Percentiles rank a stretch among this genome's conserved stretches.
Conservation (phyloP, 192 early-diverging fungal genomes). For the Podila horticola region DNA sequence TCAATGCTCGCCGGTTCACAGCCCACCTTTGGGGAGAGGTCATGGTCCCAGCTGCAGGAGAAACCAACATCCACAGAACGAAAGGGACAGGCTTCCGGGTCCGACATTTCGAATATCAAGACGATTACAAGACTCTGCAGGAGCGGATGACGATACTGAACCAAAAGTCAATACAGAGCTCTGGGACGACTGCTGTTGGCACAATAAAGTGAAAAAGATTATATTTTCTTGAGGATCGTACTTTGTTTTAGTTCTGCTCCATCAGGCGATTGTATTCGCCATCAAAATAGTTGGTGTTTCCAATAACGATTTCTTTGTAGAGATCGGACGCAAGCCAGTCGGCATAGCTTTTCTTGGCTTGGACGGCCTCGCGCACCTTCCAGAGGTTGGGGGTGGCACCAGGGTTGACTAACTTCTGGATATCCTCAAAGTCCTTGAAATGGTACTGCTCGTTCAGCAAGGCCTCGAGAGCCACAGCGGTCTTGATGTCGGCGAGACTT, state of each 20-base stretch:
- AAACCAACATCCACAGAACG: constrained; percentile 8
- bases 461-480: constrained; percentile 4
- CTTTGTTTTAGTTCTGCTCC: no score
- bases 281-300: constrained; percentile 3
- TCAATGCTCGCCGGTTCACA: constrained; percentile 39
- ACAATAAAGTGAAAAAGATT: no score
- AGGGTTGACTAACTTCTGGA: not conserved
- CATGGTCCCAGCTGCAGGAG: constrained; percentile 36
- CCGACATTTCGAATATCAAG: constrained; percentile 15
- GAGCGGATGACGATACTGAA: not conserved
- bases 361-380: constrained; percentile 13
- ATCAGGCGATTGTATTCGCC: constrained; percentile 8
- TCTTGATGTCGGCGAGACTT: constrained; percentile 16
- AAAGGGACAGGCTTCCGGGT: constrained; percentile 24
- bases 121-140: constrained; percentile 16
- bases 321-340: constrained; percentile 8
- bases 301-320: not conserved
- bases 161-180: constrained; percentile 5
- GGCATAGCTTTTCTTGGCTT: constrained; percentile 3
- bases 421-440: constrained; percentile 14
- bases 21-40: constrained; percentile 33
- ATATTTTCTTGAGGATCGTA: no score
- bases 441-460: constrained; percentile 10
- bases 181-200: not conserved
- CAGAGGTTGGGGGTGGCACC: constrained; percentile 19